These are phyloP conservation scores for Sporothrix pseudoabietina DNA, from an alignment of 2,329 filamentous ascomycete genomes.

Conservation along the genomic window DNA sequence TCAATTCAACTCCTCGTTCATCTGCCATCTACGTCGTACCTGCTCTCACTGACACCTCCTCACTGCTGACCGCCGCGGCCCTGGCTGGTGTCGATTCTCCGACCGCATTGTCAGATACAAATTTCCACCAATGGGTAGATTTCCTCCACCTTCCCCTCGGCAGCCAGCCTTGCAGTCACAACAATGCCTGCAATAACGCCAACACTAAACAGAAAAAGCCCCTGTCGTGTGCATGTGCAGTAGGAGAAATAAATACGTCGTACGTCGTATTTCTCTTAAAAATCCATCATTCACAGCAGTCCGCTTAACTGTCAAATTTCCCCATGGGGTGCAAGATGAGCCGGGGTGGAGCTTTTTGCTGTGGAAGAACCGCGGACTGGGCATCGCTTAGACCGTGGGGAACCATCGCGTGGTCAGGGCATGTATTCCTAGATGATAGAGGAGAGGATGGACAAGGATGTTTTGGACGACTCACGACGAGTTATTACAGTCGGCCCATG, in stretches of 20 bases:
- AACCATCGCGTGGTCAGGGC: background rate
- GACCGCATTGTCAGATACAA: background rate
- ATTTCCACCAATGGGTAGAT: slow-evolving; percentile 27
- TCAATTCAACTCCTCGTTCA: background rate
- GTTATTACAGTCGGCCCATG: slow-evolving; percentile 13
- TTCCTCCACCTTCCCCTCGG: slow-evolving; percentile 1
- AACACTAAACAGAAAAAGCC: background rate
- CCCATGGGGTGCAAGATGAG: background rate
- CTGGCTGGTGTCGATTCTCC: background rate
- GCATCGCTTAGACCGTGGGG: background rate
- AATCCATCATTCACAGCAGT: slow-evolving; percentile 11
- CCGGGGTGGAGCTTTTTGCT: background rate
- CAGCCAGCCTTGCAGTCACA: slow-evolving; percentile 5
- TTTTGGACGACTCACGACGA: background rate
- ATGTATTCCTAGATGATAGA: too few relatives aligned
- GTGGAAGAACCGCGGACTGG: background rate
- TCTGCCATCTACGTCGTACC: background rate
- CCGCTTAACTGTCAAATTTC: slow-evolving; percentile 14
- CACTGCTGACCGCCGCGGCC: background rate
- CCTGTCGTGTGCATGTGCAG: background rate
- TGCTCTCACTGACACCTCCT: background rate
- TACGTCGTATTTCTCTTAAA: background rate
- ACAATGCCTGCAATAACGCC: slow-evolving; percentile 1
- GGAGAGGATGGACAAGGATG: background rate
- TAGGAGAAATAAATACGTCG: background rate